Percentiles rank a stretch among this genome's conserved stretches.
Conservation (phyloP, 805 yeast genomes). For the Saccharomycopsis sp. region DNA sequence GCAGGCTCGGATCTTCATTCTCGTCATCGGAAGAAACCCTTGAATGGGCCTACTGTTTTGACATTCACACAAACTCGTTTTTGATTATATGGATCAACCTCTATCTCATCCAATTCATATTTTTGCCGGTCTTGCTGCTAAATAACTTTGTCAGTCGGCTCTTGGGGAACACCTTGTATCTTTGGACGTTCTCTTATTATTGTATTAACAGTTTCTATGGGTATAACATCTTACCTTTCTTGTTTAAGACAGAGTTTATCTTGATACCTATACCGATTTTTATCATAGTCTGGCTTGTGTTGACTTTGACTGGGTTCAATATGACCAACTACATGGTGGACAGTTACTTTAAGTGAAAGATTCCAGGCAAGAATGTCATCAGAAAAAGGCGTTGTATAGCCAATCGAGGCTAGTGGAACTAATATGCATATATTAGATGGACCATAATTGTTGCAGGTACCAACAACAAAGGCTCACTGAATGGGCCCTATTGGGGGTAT, state of each 20-base stretch:
- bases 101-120: slow-evolving; percentile 65
- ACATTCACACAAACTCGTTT: slow-evolving; percentile 89
- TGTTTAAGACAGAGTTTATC: slow-evolving; percentile 55
- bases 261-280: slow-evolving; percentile 59
- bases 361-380: neutral
- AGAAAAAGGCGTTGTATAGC: too few relatives aligned
- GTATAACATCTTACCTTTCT: slow-evolving; percentile 67
- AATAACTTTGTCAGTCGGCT: slow-evolving; percentile 61
- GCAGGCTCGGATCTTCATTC: slow-evolving; percentile 24
- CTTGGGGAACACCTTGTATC: slow-evolving; percentile 73
- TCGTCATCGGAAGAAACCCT: slow-evolving; percentile 34
- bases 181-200: slow-evolving; percentile 68
- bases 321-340: slow-evolving; percentile 61
- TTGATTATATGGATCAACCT: slow-evolving; percentile 70
- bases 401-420: too few relatives aligned
- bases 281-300: slow-evolving; percentile 48
- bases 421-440: too few relatives aligned
- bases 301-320: slow-evolving; percentile 61
- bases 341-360: slow-evolving; percentile 30
- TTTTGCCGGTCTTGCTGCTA: slow-evolving; percentile 63
- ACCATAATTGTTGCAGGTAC: too few relatives aligned
- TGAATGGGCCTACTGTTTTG: slow-evolving; percentile 95
- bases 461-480: too few relatives aligned
- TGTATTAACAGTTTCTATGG: slow-evolving; percentile 81
- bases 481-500: too few relatives aligned